A percentile compares a stretch with the other conserved stretches of the same genome.
Evolutionary conservation across 208 protist species (phyloP).

Genomic region (Wallacemonas sp.): DNA sequence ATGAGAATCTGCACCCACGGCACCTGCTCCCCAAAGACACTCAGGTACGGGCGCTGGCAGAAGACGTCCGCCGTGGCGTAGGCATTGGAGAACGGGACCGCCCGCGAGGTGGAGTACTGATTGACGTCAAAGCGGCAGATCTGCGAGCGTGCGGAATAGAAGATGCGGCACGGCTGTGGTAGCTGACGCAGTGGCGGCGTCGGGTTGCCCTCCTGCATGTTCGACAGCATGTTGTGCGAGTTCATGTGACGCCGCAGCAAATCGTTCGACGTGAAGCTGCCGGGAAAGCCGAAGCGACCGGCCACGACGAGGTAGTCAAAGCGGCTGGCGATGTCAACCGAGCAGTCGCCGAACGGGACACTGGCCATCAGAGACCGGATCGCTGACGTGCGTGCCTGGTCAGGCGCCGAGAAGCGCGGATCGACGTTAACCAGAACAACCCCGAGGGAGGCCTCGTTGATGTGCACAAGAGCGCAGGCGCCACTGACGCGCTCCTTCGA

Average conservation of each 20-base stretch:
- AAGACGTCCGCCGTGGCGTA: slow-evolving; percentile 70
- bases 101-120: slow-evolving; percentile 61
- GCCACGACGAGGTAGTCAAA: slow-evolving; percentile 81
- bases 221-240: slow-evolving; percentile 57
- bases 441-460: slow-evolving; percentile 66
- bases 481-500: slow-evolving; percentile 30
- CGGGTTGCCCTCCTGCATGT: slow-evolving; percentile 60
- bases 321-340: slow-evolving; percentile 52
- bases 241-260: slow-evolving; percentile 56
- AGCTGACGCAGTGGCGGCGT: slow-evolving; percentile 33
- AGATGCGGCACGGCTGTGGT: slow-evolving; percentile 53
- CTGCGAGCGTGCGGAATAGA: slow-evolving; percentile 41
- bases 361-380: slow-evolving; percentile 56
- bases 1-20: slow-evolving; percentile 58
- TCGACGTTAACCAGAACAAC: slow-evolving; percentile 52
- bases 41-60: slow-evolving; percentile 60
- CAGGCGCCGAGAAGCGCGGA: slow-evolving; percentile 21
- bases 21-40: slow-evolving; percentile 53
- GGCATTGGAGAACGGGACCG: slow-evolving; percentile 47
- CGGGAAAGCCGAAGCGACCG: slow-evolving; percentile 56
- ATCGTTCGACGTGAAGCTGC: slow-evolving; percentile 53
- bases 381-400: slow-evolving; percentile 30
- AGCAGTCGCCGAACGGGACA: slow-evolving; percentile 53
- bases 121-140: slow-evolving; percentile 60
- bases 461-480: slow-evolving; percentile 42